Evolutionary conservation across 1,139 yeast species (phyloP), one percentile per base, ranked within the genome.

Genomic region (Debaryomyces psychrophilus): DNA sequence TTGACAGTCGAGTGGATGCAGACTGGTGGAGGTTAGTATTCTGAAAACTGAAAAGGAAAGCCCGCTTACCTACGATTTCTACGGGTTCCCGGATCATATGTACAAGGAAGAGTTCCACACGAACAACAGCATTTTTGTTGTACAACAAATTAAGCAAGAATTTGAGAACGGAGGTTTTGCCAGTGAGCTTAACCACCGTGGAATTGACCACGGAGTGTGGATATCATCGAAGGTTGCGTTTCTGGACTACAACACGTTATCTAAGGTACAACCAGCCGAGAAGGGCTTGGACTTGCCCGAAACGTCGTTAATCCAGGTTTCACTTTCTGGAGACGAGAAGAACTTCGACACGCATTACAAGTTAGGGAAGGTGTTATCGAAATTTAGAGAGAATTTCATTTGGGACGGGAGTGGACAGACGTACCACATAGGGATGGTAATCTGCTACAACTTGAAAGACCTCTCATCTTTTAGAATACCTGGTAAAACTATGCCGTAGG

Each of bases 171-270:
- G 62, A 9, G 85, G 84, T 0, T 69, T 86, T 41, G 55, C 68
- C 1, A 66, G 82, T 1, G 64, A 66, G 27, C 53, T 81, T 15
- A 67, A 73, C 15, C 60, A 66, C 15, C 69, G 95, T 46, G 95
- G 95, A 4, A 62, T 87, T 17, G 95, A 87, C 60, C 95, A 87
- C 63, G 95, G 95, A 1, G 85, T 77, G 2, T 87, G 93, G 90
- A 90, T 85, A 1, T 92, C 95, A 0, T 74, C 84, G 48, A 83
- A 85, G 57, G 86, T 85, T 22, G 90, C 89, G 2, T 85, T 87
- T 55, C 76, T 82, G 18, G 71, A 74, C 34, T 53, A 69, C 39
- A 62, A 62, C 11, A 52, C 59, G 7, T 45, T 48, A 20, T 70
- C 71, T 31, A 53, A 59, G 12, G 42, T 52, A 3, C 53, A 51